phyloP scores from a whole-genome alignment of 2,329 filamentous ascomycete genomes.

The Fusarium annulatum region DNA sequence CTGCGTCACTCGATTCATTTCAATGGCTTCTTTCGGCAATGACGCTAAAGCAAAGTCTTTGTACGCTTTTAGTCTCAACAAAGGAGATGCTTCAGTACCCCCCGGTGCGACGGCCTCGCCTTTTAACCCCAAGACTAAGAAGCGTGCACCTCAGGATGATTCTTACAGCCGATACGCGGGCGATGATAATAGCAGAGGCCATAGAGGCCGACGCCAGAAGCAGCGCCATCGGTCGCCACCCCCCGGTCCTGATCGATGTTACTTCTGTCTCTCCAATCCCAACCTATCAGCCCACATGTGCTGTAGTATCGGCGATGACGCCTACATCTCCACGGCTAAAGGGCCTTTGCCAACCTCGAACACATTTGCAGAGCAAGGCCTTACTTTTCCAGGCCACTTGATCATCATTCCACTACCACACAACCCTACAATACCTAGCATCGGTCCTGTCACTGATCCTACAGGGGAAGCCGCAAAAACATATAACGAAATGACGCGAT shows the following conservation, averaged over 20 bases:
- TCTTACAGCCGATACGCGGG: constrained; percentile 67
- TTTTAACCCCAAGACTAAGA: constrained; percentile 67
- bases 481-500: constrained; percentile 84
- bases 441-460: constrained; percentile 65
- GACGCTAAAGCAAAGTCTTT: constrained; percentile 80
- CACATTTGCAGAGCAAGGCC: constrained; percentile 72
- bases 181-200: constrained; percentile 56
- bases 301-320: constrained; percentile 86
- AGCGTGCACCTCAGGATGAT: constrained; percentile 63
- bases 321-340: constrained; percentile 91
- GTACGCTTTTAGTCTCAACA: constrained; percentile 81
- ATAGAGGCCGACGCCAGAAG: constrained; percentile 58
- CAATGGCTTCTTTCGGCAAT: constrained; percentile 83
- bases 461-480: constrained; percentile 69
- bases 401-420: constrained; percentile 92
- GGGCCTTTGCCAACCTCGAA: constrained; percentile 80
- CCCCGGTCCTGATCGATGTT: constrained; percentile 82
- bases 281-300: constrained; percentile 88
- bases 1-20: constrained; percentile 87
- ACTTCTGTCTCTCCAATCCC: constrained; percentile 93
- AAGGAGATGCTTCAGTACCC: constrained; percentile 72
- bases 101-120: constrained; percentile 81
- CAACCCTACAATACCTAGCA: constrained; percentile 76
- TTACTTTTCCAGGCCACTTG: constrained; percentile 85
- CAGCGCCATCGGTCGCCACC: constrained; percentile 64